A percentile compares a stretch with the other conserved stretches of the same genome.
These are phyloP conservation scores for Vigna nakashimae DNA, from an alignment of 306 rosid species.

Conservation along the genomic window DNA sequence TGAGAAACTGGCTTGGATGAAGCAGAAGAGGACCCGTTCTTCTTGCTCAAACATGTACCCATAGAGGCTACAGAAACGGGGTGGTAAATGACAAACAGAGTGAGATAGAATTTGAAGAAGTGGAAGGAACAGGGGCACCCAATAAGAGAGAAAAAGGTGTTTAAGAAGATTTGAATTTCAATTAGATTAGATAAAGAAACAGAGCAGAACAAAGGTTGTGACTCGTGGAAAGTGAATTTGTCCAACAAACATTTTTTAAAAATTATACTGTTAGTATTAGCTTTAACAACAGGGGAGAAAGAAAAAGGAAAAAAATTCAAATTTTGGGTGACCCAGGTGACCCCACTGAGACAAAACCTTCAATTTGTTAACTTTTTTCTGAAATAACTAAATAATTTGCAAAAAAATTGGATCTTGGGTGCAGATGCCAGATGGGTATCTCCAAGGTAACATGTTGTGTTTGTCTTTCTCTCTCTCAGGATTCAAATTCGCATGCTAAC, in stretches of 20 bases:
- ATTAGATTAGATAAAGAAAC: constrained; percentile 21
- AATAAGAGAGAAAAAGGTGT: constrained; percentile 8
- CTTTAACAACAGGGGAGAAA: constrained; percentile 36
- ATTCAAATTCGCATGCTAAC: constrained; percentile 48
- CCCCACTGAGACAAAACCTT: constrained; percentile 48
- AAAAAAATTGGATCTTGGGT: constrained; percentile 33
- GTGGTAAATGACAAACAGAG: constrained; percentile 31
- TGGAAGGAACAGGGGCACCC: background rate
- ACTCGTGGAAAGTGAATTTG: constrained; percentile 35
- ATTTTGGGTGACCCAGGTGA: constrained; percentile 46
- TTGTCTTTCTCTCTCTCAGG: constrained; percentile 43
- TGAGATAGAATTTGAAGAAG: constrained; percentile 16
- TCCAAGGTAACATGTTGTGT: constrained; percentile 27
- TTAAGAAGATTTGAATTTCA: constrained; percentile 52
- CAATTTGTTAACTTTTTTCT: constrained; percentile 11
- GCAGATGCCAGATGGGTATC: background rate
- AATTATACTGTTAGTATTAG: background rate
- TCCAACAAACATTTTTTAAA: constrained; percentile 56
- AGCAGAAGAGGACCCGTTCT: constrained; percentile 55
- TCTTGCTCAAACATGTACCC: constrained; percentile 96
- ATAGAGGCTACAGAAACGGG: constrained; percentile 41
- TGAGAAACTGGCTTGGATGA: constrained; percentile 47
- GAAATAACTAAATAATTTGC: background rate
- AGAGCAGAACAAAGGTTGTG: background rate
- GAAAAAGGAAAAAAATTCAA: constrained; percentile 51